Evolutionary conservation across 2,329 filamentous ascomycete genomes (phyloP).

Genomic region (Epichloe scottii): DNA sequence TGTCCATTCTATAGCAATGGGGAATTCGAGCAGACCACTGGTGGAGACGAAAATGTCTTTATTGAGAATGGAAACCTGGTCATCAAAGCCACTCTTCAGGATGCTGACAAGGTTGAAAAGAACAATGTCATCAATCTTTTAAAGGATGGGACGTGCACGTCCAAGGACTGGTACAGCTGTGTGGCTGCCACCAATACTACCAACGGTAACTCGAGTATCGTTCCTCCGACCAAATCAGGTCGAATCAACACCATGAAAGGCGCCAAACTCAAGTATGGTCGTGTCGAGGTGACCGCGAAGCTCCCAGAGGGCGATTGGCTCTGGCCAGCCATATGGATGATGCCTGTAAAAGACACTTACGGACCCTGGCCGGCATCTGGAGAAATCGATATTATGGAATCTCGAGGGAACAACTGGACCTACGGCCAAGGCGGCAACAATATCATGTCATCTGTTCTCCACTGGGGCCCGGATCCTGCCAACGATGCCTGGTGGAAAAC

Average conservation of each 20-base stretch:
- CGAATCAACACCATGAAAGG: constrained; percentile 64
- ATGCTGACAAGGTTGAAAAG: constrained; percentile 49
- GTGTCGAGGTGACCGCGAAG: constrained; percentile 67
- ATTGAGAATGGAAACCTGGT: constrained; percentile 55
- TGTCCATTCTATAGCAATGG: constrained; percentile 47
- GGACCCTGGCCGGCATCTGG: constrained; percentile 68
- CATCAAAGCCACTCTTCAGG: constrained; percentile 69
- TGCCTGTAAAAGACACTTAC: constrained; percentile 61
- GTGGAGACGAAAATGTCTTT: constrained; percentile 60
- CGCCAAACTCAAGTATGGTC: constrained; percentile 64
- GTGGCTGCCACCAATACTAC: constrained; percentile 63
- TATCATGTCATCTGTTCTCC: constrained; percentile 64
- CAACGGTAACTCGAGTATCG: constrained; percentile 54
- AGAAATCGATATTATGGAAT: constrained; percentile 74
- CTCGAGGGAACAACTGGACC: constrained; percentile 69
- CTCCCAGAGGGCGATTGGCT: constrained; percentile 45
- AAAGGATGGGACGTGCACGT: constrained; percentile 54
- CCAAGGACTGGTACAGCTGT: constrained; percentile 42
- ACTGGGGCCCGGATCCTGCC: constrained; percentile 63
- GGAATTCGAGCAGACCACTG: constrained; percentile 68
- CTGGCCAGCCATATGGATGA: constrained; percentile 42
- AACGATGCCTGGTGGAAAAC: constrained; percentile 77
- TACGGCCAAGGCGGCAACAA: constrained; percentile 71
- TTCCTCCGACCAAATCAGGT: constrained; percentile 66
- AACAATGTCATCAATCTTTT: constrained; percentile 58